A percentile compares a stretch with the other conserved stretches of the same genome.
Evolutionary conservation across 306 rosid species (phyloP).

Genomic region (Dalbergia cochinchinensis): DNA sequence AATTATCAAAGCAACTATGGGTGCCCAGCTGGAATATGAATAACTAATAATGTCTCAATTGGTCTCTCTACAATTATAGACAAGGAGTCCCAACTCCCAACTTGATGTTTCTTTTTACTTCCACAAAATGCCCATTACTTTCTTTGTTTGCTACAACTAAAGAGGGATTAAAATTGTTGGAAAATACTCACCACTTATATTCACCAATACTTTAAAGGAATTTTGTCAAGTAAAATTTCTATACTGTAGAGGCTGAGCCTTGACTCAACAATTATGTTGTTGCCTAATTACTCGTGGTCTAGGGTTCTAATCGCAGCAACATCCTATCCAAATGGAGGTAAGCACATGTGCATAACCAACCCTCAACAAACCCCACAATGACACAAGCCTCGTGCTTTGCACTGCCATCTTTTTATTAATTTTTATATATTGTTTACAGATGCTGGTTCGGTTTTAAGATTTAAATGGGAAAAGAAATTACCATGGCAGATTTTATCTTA

Average conservation of each 20-base stretch:
- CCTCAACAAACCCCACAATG: not conserved
- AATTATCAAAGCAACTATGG: not conserved
- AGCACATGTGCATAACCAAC: not conserved
- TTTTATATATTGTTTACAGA: not conserved
- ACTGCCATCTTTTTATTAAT: not conserved
- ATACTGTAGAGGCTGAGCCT: not conserved
- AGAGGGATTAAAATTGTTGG: not conserved
- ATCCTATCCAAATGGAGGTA: not conserved
- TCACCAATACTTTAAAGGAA: not conserved
- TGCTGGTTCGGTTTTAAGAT: not conserved
- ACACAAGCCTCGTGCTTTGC: not conserved
- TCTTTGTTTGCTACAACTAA: not conserved
- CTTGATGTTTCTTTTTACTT: not conserved
- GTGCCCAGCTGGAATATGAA: constrained; percentile 9
- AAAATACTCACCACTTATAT: not conserved
- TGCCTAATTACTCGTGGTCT: not conserved
- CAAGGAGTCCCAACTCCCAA: not conserved
- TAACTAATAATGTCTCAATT: not conserved
- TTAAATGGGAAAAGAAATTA: not conserved
- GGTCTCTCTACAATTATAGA: not conserved
- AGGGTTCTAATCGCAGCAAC: not conserved
- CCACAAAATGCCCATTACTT: not conserved
- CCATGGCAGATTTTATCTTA: not conserved
- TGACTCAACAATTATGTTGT: not conserved
- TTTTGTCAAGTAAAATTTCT: not conserved